Conservation (phyloP, 208 protist species). For the Acanthamoeba triangularis region DNA sequence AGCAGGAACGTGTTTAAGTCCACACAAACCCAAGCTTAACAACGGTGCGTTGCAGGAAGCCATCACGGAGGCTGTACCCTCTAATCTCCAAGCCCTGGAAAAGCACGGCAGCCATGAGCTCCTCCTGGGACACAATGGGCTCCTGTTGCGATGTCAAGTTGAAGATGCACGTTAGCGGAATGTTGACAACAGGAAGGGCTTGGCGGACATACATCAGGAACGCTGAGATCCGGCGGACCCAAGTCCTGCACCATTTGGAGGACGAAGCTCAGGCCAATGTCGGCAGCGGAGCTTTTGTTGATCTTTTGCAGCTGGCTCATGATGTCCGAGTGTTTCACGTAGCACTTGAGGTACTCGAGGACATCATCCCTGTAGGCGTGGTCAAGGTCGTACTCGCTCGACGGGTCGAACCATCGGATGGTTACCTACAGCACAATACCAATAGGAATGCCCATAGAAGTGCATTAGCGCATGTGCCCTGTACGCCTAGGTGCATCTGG, state of each 20-base stretch:
- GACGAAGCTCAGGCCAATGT: slow-evolving; percentile 24
- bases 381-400: slow-evolving; percentile 42
- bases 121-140: slow-evolving; percentile 35
- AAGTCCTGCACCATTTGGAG: slow-evolving; percentile 16
- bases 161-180: not conserved
- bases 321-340: not conserved
- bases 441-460: no score
- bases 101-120: slow-evolving; percentile 7
- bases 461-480: no score
- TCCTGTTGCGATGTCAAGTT: not conserved
- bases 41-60: no score
- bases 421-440: not conserved
- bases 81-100: slow-evolving; percentile 4
- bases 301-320: slow-evolving; percentile 3
- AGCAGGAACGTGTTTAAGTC: not conserved
- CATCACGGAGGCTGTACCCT: not conserved
- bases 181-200: not conserved
- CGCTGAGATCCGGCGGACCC: not conserved
- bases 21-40: not conserved
- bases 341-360: slow-evolving; percentile 25
- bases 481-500: not conserved
- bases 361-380: slow-evolving; percentile 9
- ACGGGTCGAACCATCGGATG: slow-evolving; percentile 41
- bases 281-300: not conserved
- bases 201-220: not conserved